A percentile compares a stretch with the other conserved stretches of the same genome.
Evolutionary conservation across 2,329 filamentous ascomycete species (phyloP).

Genomic region (Apiospora hydei): DNA sequence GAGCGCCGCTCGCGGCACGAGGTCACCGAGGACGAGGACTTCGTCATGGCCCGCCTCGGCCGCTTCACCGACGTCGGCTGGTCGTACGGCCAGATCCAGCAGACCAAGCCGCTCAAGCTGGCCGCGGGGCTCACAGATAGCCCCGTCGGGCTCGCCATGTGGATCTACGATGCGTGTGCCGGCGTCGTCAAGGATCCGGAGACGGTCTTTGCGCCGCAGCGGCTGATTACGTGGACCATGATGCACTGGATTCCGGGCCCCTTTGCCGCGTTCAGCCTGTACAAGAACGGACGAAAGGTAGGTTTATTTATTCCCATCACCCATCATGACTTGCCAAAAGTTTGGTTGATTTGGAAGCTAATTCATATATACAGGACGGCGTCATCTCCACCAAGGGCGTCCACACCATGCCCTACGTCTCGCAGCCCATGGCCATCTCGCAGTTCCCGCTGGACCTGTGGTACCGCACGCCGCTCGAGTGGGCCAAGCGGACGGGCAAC

Average conservation of each 20-base stretch:
- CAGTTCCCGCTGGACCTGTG: constrained; percentile 32
- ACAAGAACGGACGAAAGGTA: constrained; percentile 29
- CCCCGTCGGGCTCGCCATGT: constrained; percentile 41
- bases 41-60: constrained; percentile 25
- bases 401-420: constrained; percentile 22
- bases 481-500: constrained; percentile 28
- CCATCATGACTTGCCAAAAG: no score
- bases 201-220: constrained; percentile 25
- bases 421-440: constrained; percentile 26
- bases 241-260: constrained; percentile 35
- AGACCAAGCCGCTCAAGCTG: constrained; percentile 37
- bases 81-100: constrained; percentile 36
- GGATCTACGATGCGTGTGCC: constrained; percentile 34
- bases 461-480: constrained; percentile 29
- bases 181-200: background rate
- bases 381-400: constrained; percentile 19
- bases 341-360: no score
- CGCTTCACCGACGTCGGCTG: constrained; percentile 26
- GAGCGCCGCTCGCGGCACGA: constrained; percentile 21
- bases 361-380: constrained; percentile 23
- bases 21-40: constrained; percentile 26
- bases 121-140: constrained; percentile 41
- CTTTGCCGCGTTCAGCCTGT: constrained; percentile 31
- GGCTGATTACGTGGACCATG: constrained; percentile 34
- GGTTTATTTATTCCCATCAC: no score